Conservation (phyloP, 495 filamentous ascomycete genomes). For the Hamigera avellanea region DNA sequence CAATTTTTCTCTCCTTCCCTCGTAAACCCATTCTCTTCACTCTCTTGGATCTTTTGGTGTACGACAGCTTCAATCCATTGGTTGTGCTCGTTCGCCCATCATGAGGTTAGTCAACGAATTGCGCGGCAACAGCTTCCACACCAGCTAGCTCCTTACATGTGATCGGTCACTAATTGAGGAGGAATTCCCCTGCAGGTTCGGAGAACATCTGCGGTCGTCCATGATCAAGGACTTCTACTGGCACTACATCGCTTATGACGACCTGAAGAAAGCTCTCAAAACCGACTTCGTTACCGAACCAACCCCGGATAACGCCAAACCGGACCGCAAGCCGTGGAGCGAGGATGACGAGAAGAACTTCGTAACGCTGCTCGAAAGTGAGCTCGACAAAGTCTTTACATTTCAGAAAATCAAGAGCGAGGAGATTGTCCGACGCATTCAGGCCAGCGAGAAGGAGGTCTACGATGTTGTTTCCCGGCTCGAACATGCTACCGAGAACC, state of each 20-base stretch:
- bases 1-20: not conserved
- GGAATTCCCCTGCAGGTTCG: conserved; percentile 62
- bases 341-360: conserved; percentile 89
- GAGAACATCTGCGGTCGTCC: conserved; percentile 85
- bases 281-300: conserved; percentile 48
- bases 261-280: conserved; percentile 79
- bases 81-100: conserved; percentile 5
- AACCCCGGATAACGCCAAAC: conserved; percentile 41
- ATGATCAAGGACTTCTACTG: conserved; percentile 91
- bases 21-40: not conserved
- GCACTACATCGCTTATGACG: conserved; percentile 96
- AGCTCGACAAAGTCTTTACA: conserved; percentile 92
- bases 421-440: conserved; percentile 85
- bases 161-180: conserved; percentile 3
- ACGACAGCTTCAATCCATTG: not conserved
- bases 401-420: conserved; percentile 94
- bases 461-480: conserved; percentile 69
- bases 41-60: not conserved
- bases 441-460: conserved; percentile 77
- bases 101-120: conserved; percentile 24
- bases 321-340: conserved; percentile 61
- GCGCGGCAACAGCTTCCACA: not conserved
- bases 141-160: not conserved
- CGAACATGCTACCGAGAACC: conserved; percentile 23
- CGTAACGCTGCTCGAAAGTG: conserved; percentile 71